Evolutionary conservation across 140 eudicot species (phyloP).

Genomic region (Stevia rebaudiana): DNA sequence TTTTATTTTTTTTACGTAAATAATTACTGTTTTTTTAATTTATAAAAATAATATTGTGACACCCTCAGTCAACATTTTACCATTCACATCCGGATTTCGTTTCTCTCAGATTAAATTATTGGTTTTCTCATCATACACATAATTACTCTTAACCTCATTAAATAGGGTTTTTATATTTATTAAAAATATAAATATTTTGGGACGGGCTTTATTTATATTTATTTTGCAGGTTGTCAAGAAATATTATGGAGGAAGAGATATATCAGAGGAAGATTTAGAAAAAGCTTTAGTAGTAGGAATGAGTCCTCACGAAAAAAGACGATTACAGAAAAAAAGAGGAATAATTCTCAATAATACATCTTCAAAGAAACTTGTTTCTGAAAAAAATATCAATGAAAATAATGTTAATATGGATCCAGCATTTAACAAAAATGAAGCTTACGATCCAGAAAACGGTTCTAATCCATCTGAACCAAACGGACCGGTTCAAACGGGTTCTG

Average conservation of each 20-base stretch:
- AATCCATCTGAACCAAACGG: constrained; percentile 22
- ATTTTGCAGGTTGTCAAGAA: constrained; percentile 53
- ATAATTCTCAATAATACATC: constrained; percentile 25
- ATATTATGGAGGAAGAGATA: constrained; percentile 89
- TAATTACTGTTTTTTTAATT: background rate
- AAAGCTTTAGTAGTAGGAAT: constrained; percentile 80
- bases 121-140: too few relatives aligned
- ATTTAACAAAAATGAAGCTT: background rate
- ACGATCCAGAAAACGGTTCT: constrained; percentile 11
- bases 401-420: constrained; percentile 13
- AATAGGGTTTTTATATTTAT: background rate
- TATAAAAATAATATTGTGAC: too few relatives aligned
- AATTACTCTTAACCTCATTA: too few relatives aligned
- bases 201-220: background rate
- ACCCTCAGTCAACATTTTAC: too few relatives aligned
- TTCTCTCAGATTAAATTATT: too few relatives aligned
- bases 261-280: constrained; percentile 70
- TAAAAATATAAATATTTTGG: background rate
- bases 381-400: constrained; percentile 11
- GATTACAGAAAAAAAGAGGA: constrained; percentile 59
- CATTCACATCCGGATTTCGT: too few relatives aligned
- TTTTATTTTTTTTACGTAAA: background rate
- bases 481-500: constrained; percentile 1
- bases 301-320: constrained; percentile 84
- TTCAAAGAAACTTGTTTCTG: constrained; percentile 10